Conservation (phyloP, 306 rosid genomes). For the Rosa rugosa region DNA sequence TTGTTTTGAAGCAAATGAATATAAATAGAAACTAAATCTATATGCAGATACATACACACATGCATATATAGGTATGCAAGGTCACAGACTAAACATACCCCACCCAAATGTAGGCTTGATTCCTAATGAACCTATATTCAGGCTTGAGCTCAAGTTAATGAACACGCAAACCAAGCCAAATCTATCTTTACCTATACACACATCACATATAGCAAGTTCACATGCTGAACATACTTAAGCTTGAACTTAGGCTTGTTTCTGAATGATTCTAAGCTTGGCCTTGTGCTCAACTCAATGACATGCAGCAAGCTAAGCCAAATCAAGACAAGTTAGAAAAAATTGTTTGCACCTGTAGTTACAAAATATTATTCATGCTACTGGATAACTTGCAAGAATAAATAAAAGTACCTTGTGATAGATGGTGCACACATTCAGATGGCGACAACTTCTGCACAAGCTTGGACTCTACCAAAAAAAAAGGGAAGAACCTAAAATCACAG, state of each 20-base stretch:
- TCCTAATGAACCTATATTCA: neutral
- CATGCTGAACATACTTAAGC: neutral
- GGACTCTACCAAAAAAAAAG: conserved; percentile 50
- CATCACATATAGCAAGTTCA: neutral
- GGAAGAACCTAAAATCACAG: conserved; percentile 18
- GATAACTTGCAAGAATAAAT: conserved; percentile 9
- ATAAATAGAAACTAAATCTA: neutral
- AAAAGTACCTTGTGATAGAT: conserved; percentile 82
- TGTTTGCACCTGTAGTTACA: neutral
- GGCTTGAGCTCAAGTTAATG: neutral
- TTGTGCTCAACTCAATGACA: neutral
- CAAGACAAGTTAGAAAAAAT: neutral
- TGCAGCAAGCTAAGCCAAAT: neutral
- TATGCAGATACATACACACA: neutral
- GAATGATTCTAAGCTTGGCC: neutral
- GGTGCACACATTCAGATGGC: conserved; percentile 86
- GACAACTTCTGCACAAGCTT: conserved; percentile 78
- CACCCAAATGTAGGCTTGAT: neutral
- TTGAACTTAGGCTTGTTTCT: neutral
- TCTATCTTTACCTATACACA: neutral
- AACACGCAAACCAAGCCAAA: neutral
- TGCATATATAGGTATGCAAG: neutral
- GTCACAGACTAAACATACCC: neutral
- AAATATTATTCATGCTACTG: neutral
- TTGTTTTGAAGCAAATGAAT: neutral